Conservation (phyloP, 1,284 basidiomycete species). For the Inonotus hispidus region DNA sequence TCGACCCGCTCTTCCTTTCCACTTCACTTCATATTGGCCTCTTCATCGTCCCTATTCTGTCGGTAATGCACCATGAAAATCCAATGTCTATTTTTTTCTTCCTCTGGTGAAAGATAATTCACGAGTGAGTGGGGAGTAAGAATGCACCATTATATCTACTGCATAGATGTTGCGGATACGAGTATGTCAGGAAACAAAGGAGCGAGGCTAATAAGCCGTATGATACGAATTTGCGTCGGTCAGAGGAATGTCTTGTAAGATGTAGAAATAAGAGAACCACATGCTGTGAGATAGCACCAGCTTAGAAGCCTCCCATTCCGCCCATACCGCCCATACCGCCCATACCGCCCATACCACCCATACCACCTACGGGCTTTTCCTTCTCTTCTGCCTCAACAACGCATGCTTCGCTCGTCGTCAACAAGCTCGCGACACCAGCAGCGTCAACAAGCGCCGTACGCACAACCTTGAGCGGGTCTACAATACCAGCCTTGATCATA, state of each 20-base stretch:
- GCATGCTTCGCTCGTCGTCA: conserved; percentile 92
- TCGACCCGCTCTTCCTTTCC: no score
- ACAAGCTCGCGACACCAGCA: conserved; percentile 78
- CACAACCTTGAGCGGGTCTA: conserved; percentile 93
- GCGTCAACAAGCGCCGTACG: conserved; percentile 89
- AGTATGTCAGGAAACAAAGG: not conserved
- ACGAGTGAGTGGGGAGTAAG: not conserved
- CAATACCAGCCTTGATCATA: conserved; percentile 92
- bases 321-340: conserved; percentile 49
- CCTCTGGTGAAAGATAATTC: not conserved
- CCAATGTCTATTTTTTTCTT: not conserved
- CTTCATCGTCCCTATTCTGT: not conserved
- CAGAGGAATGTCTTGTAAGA: not conserved
- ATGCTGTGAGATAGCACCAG: no score
- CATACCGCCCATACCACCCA: conserved; percentile 62
- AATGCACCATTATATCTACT: not conserved
- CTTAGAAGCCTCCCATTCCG: not conserved
- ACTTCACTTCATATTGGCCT: no score
- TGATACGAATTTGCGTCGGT: no score
- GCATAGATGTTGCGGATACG: not conserved
- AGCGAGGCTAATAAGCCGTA: not conserved
- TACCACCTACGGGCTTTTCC: conserved; percentile 56
- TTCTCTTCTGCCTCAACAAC: conserved; percentile 91
- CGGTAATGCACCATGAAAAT: not conserved
- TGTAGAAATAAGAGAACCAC: not conserved